Evolutionary conservation across 176 grass and related monocot species (phyloP), one percentile per base, ranked within the genome.

Genomic region (Aegilops longissima): DNA sequence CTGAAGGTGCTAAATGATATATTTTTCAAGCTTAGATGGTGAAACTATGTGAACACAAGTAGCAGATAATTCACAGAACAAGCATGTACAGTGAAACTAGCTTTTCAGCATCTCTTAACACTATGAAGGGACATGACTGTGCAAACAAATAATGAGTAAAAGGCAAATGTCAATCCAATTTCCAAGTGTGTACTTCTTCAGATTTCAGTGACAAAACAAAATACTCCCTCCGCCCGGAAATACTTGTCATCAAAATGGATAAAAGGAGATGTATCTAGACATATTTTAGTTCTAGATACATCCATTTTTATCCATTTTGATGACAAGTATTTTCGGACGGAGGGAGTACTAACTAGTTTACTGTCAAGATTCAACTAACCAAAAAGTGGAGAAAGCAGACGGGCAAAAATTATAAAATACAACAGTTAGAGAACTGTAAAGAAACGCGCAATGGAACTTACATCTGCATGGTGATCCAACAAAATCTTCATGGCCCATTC

Each of bases 381-480:
- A n/a, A 64, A 12, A 64, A 25, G 27, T 64, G 61, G 61, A 64
- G n/a, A 64, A 64, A 64, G 61, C 23, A 64, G 61, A 25, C 4
- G n/a, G n/a, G 23, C 10, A 8, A 64, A 64, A 10, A 27, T 12
- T 64, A 64, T 64, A 10, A 64, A 64, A 64, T 11, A 63, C 24
- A 64, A 27, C 4, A 20, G 61, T 13, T 8, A 23, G 23, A 64
- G 27, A 25, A 27, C 61, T 64, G n/a, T 27, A 33, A 68, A 34
- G 29, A 76, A 76, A 14, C 71, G 6, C 29, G 2, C 33, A 64
- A 27, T 64, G 23, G 23, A 35, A 77, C 75, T 34, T 77, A 77
- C 49, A 77, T 77, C 75, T 21, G 75, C 73, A 56, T 59, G 45
- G 17, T 77, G 75, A 12, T 58, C 75, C 49, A 77, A 35, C 75